Conservation (phyloP, 1,284 basidiomycete species). For the Apiotrichum veenhuisii region DNA sequence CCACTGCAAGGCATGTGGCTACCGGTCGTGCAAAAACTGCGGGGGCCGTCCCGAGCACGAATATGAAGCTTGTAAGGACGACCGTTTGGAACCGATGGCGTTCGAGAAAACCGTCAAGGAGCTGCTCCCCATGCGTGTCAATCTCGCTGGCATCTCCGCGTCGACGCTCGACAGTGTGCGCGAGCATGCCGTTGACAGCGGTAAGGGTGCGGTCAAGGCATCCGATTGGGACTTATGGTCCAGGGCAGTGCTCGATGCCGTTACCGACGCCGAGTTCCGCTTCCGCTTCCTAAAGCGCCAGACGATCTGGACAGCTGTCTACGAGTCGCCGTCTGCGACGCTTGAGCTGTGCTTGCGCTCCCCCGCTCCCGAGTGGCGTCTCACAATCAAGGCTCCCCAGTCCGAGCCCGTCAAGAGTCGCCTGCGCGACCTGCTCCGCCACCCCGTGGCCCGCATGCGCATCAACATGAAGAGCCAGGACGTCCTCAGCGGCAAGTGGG, state of each 20-base stretch:
- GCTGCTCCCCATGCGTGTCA: constrained; percentile 79
- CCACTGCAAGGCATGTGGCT: constrained; percentile 70
- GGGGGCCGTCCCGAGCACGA: constrained; percentile 87
- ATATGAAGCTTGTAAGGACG: constrained; percentile 48
- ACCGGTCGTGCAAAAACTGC: constrained; percentile 77
- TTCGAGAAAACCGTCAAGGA: constrained; percentile 76
- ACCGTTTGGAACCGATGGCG: constrained; percentile 59
- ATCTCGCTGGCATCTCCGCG: constrained; percentile 57
- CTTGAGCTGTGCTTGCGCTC: constrained; percentile 75
- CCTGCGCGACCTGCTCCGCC: constrained; percentile 67
- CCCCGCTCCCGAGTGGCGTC: constrained; percentile 76
- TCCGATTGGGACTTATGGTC: constrained; percentile 65
- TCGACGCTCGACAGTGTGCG: constrained; percentile 52
- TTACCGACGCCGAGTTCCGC: constrained; percentile 61
- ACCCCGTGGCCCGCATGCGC: constrained; percentile 73
- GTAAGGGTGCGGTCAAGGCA: constrained; percentile 44
- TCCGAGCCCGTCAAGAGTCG: constrained; percentile 73
- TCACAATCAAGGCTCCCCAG: constrained; percentile 67
- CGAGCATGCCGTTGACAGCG: constrained; percentile 1
- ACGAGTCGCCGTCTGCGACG: constrained; percentile 65
- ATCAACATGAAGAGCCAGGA: constrained; percentile 40
- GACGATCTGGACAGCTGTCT: constrained; percentile 78
- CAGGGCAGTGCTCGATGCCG: constrained; percentile 63
- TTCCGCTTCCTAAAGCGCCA: constrained; percentile 85
- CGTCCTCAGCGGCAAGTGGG: constrained; percentile 72